Base-by-base conservation (phyloP, 176 grass and related monocot genomes). In the Juncus effusus region DNA sequence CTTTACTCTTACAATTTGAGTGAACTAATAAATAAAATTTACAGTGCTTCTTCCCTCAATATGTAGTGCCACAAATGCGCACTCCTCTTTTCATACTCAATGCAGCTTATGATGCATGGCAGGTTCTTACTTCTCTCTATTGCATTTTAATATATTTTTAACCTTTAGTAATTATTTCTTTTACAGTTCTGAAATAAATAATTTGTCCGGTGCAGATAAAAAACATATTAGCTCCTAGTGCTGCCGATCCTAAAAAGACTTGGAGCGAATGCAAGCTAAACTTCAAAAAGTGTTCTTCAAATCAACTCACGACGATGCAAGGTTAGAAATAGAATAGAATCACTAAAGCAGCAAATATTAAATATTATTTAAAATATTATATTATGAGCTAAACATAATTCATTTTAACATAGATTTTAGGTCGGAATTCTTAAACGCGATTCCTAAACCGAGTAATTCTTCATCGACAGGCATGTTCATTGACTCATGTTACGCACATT, bases 21-120 rank as follows among this genome's bases (percentile, higher is more conserved):
- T 56, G 73, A 85, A 64, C 64, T 56, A 65, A n/a, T n/a, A n/a
- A 61, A 45, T 56, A 61, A 59, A 40, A 73, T 62, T 42, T 79
- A 51, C 90, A 95, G 90, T 90, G 86, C 51, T 90, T 95, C 79
- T 95, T 95, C 80, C 90, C 90, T 0, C 90, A 95, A 62, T 76
- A 95, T 35, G 66, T 95, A 38, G 67, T 89, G 56, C 83, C 79
- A 54, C 65, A 77, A 52, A 16, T 95, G 58, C 65, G 61, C 40
- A 89, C 86, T 36, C 83, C 90, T 1, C 42, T 95, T 39, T 95
- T 95, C 77, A 76, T 90, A 74, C 64, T 95, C 9, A 95, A 84
- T 74, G 69, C 90, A 77, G 90, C 86, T 45, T 95, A 95, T 36
- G 90, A 95, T 47, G 57, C 80, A 51, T 95, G 86, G 86, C 90